Evolutionary conservation across 306 rosid genomes (phyloP), one percentile per base, ranked within the genome.

Genomic region (Cucumis cinereus): DNA sequence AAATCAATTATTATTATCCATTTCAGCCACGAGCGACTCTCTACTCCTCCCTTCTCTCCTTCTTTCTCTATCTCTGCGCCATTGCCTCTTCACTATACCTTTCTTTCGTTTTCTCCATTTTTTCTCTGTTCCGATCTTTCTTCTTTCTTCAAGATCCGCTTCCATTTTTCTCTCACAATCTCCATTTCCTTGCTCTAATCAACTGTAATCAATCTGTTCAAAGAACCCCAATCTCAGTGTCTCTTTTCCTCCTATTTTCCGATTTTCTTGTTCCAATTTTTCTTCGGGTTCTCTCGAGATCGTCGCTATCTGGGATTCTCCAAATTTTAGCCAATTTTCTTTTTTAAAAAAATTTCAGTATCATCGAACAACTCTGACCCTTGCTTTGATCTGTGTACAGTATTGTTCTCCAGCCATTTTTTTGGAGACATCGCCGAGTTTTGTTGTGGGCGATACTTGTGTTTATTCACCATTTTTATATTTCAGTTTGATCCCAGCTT

Each of bases 251-350:
- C 52, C 17, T 45, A 35, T 26, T 5, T 57, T 76, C 56, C 38
- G 8, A 28, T 17, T 59, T 70, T 24, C 33, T 15, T 66, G 62
- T 82, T 80, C 76, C 35, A 36, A 52, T 12, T 64, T 52, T 52
- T 52, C 57, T 73, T 43, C 38, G 15, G 47, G 41, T 59, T 53
- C 81, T 77, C 75, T 85, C 28, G 96, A 76, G 80, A 84, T 83
- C 81, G 84, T 78, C 90, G 91, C 87, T 85, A 13, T 76, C 73
- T 33, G 45, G 81, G 87, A 67, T 86, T 84, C 85, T 81, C 77
- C 77, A 56, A 62, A 80, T 75, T 45, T 71, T 75, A 73, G 81
- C 68, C 79, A 64, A 40, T 54, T 74, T 73, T 76, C 52, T 53
- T 58, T 71, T 68, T 74, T 50, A 57, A 36, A 22, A 41, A 24